Conservation (phyloP, 331 rosid species). For the Quercus tomentella region DNA sequence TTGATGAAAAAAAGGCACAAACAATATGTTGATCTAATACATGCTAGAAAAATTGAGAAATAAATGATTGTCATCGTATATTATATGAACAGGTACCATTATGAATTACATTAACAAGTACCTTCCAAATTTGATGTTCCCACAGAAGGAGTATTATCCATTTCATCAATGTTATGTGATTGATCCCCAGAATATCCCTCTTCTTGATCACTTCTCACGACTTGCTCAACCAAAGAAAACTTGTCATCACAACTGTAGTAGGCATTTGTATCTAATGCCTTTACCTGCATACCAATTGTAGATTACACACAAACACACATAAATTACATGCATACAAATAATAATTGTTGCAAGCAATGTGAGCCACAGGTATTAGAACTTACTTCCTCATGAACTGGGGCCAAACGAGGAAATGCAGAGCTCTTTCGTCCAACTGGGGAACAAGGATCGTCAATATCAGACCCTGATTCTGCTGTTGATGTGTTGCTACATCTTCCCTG, state of each 20-base stretch:
- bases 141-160: conserved; percentile 18
- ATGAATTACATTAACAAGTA: conserved; percentile 22
- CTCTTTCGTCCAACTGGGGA: conserved; percentile 42
- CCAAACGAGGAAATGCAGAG: conserved; percentile 46
- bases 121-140: conserved; percentile 45
- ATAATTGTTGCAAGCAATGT: neutral
- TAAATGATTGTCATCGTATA: conserved; percentile 11
- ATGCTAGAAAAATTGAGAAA: conserved; percentile 5
- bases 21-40: neutral
- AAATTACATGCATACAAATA: neutral
- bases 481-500: conserved; percentile 62
- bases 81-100: conserved; percentile 36
- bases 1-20: too few species aligned
- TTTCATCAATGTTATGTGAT: conserved; percentile 23
- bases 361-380: conserved; percentile 16
- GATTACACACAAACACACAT: neutral
- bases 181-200: conserved; percentile 21
- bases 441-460: conserved; percentile 61
- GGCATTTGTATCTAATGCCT: conserved; percentile 47
- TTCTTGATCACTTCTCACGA: conserved; percentile 14
- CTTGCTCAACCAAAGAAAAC: conserved; percentile 26
- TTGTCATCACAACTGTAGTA: conserved; percentile 77
- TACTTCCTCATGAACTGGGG: conserved; percentile 79
- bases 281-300: conserved; percentile 23
- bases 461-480: conserved; percentile 59